Evolutionary conservation across 345 rosid genomes (phyloP).

Genomic region (Punica granatum): DNA sequence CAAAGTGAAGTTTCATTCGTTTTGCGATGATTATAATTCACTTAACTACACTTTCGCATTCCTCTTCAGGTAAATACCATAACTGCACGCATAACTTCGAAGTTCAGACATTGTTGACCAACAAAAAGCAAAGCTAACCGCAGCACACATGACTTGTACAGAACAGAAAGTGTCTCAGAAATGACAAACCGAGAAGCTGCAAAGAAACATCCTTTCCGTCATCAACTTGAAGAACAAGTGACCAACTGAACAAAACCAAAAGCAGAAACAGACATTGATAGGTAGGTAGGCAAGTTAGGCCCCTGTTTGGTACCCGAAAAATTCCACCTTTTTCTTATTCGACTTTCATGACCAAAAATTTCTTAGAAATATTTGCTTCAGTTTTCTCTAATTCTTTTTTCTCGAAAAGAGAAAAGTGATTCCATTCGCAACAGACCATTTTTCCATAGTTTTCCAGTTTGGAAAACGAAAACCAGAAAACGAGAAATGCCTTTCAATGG

Average conservation of each 20-base stretch:
- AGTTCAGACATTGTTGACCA: not conserved
- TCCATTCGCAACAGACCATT: not conserved
- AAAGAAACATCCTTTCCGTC: not conserved
- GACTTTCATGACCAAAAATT: not conserved
- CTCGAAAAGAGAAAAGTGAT: not conserved
- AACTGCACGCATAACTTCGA: not conserved
- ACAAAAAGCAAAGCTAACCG: not conserved
- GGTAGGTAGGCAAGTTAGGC: not conserved
- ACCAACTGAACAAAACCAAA: not conserved
- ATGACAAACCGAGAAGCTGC: conserved; percentile 1
- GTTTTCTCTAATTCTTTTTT: too few species aligned
- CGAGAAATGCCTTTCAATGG: not conserved
- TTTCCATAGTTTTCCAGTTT: not conserved
- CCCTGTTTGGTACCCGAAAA: not conserved
- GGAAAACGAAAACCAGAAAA: not conserved
- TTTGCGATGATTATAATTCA: not conserved
- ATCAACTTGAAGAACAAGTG: not conserved
- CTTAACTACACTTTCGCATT: not conserved
- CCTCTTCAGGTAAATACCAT: not conserved
- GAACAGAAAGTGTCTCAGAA: not conserved
- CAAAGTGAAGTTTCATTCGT: not conserved
- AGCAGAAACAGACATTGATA: not conserved
- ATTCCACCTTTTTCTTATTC: not conserved
- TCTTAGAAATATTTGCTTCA: not conserved
- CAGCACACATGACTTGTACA: not conserved